Evolutionary conservation across 176 grass and related monocot species (phyloP).

Genomic region (Oryza punctata): DNA sequence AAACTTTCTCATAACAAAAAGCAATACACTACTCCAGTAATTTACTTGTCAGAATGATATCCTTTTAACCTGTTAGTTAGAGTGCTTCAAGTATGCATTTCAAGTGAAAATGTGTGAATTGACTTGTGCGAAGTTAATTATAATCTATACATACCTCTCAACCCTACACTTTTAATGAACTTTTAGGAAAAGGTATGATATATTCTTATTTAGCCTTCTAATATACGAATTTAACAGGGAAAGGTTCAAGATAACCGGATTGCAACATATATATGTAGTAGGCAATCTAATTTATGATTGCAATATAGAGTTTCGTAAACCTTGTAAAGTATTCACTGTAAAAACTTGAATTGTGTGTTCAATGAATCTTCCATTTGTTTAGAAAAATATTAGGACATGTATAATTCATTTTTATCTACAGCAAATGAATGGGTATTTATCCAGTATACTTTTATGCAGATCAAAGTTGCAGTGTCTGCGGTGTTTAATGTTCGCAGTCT

Average conservation of each 20-base stretch:
- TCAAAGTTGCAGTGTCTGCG: constrained; percentile 77
- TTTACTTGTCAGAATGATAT: not conserved
- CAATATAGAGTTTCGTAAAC: not conserved
- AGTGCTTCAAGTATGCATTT: not conserved
- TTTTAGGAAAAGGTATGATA: too few relatives aligned
- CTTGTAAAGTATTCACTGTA: not conserved
- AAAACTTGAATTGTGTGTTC: not conserved
- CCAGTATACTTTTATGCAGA: constrained; percentile 46
- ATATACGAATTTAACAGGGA: not conserved
- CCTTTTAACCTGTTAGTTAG: not conserved
- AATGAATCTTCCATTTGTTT: not conserved
- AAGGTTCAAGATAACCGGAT: not conserved
- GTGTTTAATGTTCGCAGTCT: constrained; percentile 79
- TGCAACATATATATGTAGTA: not conserved
- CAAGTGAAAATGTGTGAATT: not conserved
- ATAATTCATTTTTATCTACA: not conserved
- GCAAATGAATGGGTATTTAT: not conserved
- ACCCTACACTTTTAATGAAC: too few relatives aligned
- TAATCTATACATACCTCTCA: too few relatives aligned
- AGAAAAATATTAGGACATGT: not conserved
- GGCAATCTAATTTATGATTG: not conserved
- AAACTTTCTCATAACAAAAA: not conserved
- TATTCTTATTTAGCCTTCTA: not conserved
- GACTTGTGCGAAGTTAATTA: constrained; percentile 21
- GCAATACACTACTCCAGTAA: not conserved